These are phyloP conservation scores for Phytopythium boreale DNA, from an alignment of 352 stramenopile species.

Conservation along the genomic window DNA sequence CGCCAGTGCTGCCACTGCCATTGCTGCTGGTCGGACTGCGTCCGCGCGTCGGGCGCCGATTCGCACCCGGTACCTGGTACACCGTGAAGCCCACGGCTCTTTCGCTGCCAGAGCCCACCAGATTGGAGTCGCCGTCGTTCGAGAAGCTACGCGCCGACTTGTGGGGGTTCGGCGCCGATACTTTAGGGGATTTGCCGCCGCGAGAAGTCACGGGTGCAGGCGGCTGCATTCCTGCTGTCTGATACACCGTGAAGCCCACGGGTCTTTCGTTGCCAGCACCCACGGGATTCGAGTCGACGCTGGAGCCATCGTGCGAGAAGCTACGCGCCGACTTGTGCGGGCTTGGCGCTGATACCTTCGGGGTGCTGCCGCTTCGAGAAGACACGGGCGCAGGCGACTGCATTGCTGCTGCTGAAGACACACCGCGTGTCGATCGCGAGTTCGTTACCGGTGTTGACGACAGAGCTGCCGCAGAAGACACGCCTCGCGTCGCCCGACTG, in stretches of 20 bases:
- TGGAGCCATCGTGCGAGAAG: constrained; percentile 1
- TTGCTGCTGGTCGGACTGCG: constrained; percentile 9
- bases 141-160: constrained; percentile 4
- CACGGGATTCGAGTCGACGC: not conserved
- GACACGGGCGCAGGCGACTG: not conserved
- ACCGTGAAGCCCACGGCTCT: constrained; percentile 3
- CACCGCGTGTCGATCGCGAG: not conserved
- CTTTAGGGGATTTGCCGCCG: not conserved
- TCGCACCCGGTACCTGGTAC: constrained; percentile 2
- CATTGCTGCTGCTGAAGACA: not conserved
- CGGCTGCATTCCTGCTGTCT: not conserved
- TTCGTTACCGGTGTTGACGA: not conserved
- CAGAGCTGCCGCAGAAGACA: constrained; percentile 2
- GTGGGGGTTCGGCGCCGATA: not conserved
- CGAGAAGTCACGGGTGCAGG: not conserved
- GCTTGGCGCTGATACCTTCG: not conserved
- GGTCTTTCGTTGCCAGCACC: not conserved
- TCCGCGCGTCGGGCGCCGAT: not conserved
- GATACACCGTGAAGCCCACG: not conserved
- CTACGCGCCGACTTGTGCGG: constrained; percentile 1
- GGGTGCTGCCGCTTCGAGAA: not conserved
- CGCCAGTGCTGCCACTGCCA: constrained; percentile 2
- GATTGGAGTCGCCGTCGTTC: not conserved
- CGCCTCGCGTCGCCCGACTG: not conserved
- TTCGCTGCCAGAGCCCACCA: not conserved